Evolutionary conservation across 2,329 filamentous ascomycete genomes (phyloP).

Genomic region (Aspergillus amoenus): DNA sequence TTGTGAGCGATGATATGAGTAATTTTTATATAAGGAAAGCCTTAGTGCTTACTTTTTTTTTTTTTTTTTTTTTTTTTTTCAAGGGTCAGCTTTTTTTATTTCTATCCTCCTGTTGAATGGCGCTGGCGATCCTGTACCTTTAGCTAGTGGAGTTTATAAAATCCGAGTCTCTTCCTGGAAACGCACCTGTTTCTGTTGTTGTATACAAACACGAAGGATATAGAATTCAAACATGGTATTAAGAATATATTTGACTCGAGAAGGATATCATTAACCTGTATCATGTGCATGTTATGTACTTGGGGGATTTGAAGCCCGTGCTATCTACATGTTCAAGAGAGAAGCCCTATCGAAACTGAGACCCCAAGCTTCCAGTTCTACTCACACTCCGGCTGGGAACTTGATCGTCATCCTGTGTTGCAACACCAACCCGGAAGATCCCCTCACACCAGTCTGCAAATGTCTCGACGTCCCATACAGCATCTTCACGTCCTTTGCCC

Average conservation of each 20-base stretch:
- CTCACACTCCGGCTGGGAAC: slow-evolving; percentile 16
- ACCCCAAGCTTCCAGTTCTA: slow-evolving; percentile 16
- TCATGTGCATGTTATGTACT: neutral
- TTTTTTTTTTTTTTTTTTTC: neutral
- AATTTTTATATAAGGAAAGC: neutral
- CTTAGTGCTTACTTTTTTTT: neutral
- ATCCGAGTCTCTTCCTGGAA: no score
- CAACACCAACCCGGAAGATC: slow-evolving; percentile 57
- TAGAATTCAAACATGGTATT: no score
- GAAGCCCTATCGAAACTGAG: slow-evolving; percentile 3
- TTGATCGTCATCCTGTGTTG: slow-evolving; percentile 25
- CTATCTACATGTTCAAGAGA: neutral
- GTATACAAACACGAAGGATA: no score
- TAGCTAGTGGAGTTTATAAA: neutral
- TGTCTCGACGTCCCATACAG: slow-evolving; percentile 64
- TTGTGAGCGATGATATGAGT: neutral
- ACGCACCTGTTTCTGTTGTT: no score
- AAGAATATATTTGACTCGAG: no score
- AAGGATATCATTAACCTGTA: neutral
- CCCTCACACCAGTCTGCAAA: slow-evolving; percentile 63
- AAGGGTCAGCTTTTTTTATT: neutral
- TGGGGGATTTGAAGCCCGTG: neutral
- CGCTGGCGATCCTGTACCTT: neutral
- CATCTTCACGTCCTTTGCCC: slow-evolving; percentile 61
- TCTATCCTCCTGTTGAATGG: neutral